phyloP scores from a whole-genome alignment of 495 filamentous ascomycete genomes.

The Xylaria curta region DNA sequence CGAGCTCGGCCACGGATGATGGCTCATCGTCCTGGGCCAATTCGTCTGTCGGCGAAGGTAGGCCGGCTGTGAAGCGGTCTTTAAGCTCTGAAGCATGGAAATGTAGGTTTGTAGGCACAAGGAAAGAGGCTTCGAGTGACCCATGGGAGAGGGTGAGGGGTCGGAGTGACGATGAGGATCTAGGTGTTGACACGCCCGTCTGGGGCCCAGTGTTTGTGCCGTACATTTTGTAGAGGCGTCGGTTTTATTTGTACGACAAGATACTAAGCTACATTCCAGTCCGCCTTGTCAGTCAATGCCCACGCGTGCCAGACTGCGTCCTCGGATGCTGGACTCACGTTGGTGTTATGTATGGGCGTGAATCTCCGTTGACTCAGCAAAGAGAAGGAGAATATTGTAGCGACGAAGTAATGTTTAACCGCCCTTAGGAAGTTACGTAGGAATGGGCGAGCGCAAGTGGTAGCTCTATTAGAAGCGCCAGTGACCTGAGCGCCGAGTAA shows the following conservation, averaged over 20 bases:
- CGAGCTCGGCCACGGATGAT: conserved; percentile 87
- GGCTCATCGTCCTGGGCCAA: conserved; percentile 97
- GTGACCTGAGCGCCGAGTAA: conserved; percentile 15
- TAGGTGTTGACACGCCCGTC: conserved; percentile 94
- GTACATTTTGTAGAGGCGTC: conserved; percentile 67
- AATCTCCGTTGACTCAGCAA: conserved; percentile 47
- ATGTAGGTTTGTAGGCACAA: conserved; percentile 91
- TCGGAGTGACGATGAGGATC: conserved; percentile 84
- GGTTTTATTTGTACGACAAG: not conserved
- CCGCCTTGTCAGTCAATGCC: not conserved
- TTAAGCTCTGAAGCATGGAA: conserved; percentile 94
- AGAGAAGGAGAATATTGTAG: conserved; percentile 43
- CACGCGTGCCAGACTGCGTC: too few relatives aligned
- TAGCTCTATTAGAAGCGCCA: conserved; percentile 17
- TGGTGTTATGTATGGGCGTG: not conserved
- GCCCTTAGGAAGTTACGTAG: conserved; percentile 1
- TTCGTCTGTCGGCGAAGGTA: conserved; percentile 93
- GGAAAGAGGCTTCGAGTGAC: conserved; percentile 91
- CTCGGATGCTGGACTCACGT: conserved; percentile 7
- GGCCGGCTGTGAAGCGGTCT: conserved; percentile 79
- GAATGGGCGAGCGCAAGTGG: not conserved
- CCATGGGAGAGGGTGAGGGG: conserved; percentile 90
- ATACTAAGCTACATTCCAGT: not conserved
- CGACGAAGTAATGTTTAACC: conserved; percentile 7
- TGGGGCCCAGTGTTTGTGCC: conserved; percentile 81